A percentile compares a stretch with the other conserved stretches of the same genome.
These are phyloP conservation scores for Oldenlandia corymbosa DNA, from an alignment of 257 asterid species.

Conservation along the genomic window DNA sequence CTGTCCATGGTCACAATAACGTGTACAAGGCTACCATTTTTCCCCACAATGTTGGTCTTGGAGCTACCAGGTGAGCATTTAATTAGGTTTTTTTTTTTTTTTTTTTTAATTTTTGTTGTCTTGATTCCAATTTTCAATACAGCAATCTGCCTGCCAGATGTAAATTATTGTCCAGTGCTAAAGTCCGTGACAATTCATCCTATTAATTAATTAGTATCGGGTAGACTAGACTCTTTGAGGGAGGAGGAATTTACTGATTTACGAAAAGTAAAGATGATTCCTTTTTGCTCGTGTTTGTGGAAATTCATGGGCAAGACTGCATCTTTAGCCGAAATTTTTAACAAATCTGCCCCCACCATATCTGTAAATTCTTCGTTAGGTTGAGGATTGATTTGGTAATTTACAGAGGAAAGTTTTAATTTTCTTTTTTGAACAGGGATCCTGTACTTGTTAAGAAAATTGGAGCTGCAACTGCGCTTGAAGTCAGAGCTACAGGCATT, in stretches of 20 bases:
- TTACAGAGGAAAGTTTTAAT: not conserved
- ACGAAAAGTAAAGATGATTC: not conserved
- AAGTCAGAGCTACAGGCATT: conserved; percentile 67
- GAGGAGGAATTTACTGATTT: no score
- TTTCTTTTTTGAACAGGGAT: conserved; percentile 33
- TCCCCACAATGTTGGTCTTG: conserved; percentile 67
- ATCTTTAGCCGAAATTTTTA: not conserved
- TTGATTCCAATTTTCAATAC: no score
- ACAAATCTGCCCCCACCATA: no score
- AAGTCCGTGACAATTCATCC: no score
- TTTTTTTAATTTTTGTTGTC: not conserved
- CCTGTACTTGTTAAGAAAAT: conserved; percentile 49
- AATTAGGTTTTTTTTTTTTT: not conserved
- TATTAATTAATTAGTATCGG: no score
- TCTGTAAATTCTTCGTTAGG: no score
- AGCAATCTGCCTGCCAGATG: no score
- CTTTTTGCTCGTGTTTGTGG: not conserved
- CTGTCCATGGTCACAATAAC: conserved; percentile 59
- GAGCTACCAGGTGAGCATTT: conserved; percentile 64
- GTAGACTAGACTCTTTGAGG: no score
- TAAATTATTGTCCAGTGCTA: not conserved
- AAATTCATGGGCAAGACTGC: not conserved
- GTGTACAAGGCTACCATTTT: conserved; percentile 57
- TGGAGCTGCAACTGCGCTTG: conserved; percentile 75
- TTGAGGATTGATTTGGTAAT: not conserved